Evolutionary conservation across 352 stramenopile genomes (phyloP).

Genomic region (Phytopythium aichiense): DNA sequence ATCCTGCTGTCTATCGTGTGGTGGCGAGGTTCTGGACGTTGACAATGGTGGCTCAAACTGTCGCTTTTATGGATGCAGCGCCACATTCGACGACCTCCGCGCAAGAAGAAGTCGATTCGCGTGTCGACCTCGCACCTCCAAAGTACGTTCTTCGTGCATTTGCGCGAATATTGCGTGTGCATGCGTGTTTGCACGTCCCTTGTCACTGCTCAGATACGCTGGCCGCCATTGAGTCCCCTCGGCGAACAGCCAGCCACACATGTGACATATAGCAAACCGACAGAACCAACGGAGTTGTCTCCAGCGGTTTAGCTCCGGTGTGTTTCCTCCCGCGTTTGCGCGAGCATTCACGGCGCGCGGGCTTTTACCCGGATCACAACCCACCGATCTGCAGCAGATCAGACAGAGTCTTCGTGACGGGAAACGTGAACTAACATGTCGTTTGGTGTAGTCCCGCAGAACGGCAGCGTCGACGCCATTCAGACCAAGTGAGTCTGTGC

Average conservation of each 20-base stretch:
- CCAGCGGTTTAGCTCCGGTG: constrained; percentile 1
- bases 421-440: neutral
- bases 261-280: constrained; percentile 39
- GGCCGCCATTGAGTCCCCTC: constrained; percentile 25
- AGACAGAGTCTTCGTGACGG: neutral
- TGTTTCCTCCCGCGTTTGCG: constrained; percentile 27
- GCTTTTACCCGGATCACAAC: constrained; percentile 16
- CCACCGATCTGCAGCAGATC: neutral
- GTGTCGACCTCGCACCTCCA: constrained; percentile 65
- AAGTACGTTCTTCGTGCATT: constrained; percentile 36
- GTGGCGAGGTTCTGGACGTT: neutral
- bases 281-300: constrained; percentile 7
- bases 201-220: constrained; percentile 63
- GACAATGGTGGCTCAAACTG: neutral
- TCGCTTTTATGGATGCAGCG: constrained; percentile 8
- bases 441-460: constrained; percentile 25
- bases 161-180: constrained; percentile 6
- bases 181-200: constrained; percentile 7
- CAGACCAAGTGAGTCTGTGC: constrained; percentile 41
- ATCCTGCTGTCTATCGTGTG: neutral
- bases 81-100: constrained; percentile 24
- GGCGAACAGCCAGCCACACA: constrained; percentile 38
- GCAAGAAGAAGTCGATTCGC: constrained; percentile 57
- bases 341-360: constrained; percentile 17
- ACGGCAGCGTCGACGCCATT: constrained; percentile 39